Conservation (phyloP, 1,139 yeast genomes). For the Blastobotrys aristatus region DNA sequence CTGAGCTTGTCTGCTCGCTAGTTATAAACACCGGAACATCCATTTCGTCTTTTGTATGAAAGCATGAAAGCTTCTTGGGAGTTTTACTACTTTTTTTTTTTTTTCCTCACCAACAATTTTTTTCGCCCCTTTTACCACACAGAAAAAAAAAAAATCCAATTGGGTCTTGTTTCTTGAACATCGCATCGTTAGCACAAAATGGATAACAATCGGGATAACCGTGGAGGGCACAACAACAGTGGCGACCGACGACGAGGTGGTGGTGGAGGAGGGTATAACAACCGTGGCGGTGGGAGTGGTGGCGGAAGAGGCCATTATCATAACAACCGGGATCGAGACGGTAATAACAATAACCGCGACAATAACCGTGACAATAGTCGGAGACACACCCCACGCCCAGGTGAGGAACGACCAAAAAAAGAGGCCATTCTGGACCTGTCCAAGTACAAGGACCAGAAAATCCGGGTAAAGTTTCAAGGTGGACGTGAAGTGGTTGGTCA, state of each 20-base stretch:
- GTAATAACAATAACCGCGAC: conserved; percentile 4
- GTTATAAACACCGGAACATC: conserved; percentile 51
- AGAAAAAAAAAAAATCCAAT: background rate
- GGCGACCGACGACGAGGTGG: background rate
- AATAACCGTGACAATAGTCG: conserved; percentile 8
- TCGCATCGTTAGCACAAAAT: too few species aligned
- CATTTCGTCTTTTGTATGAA: conserved; percentile 1
- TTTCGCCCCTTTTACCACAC: too few species aligned
- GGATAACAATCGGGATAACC: background rate
- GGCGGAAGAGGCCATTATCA: background rate
- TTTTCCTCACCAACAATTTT: background rate
- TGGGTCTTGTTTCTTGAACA: background rate
- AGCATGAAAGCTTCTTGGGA: background rate
- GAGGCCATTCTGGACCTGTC: conserved; percentile 85
- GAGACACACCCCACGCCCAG: conserved; percentile 31
- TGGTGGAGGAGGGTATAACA: background rate
- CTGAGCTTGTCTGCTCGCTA: conserved; percentile 64
- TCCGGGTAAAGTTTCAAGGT: conserved; percentile 80
- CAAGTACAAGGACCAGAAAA: conserved; percentile 66
- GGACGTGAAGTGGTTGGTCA: conserved; percentile 76
- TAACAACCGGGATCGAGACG: background rate
- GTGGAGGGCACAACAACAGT: background rate
- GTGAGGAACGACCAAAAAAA: conserved; percentile 70
- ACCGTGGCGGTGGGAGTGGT: background rate
- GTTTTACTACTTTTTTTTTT: background rate